phyloP scores from a whole-genome alignment of 768 basidiomycete species.

The Mycena galericulata region DNA sequence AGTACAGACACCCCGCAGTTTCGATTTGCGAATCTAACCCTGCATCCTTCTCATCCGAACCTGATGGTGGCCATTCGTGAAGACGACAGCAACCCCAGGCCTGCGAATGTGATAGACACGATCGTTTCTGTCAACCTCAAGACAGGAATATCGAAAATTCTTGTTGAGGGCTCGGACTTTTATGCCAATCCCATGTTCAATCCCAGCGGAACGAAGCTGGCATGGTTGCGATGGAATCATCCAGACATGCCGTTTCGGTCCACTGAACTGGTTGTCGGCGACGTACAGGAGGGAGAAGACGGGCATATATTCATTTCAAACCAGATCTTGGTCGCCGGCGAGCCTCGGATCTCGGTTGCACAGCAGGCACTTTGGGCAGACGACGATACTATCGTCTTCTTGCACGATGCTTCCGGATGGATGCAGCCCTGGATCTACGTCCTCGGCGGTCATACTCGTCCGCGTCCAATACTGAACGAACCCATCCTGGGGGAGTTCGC shows the following conservation, averaged over 20 bases:
- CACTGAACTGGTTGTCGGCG: constrained; percentile 12
- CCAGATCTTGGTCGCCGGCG: constrained; percentile 1
- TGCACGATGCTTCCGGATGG: constrained; percentile 17
- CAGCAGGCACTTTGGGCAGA: constrained; percentile 18
- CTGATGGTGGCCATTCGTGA: constrained; percentile 15
- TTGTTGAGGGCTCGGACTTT: constrained; percentile 12
- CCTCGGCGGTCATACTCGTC: background rate
- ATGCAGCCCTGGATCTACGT: constrained; percentile 21
- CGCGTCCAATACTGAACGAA: constrained; percentile 2
- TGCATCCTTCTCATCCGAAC: constrained; percentile 4
- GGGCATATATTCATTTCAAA: background rate
- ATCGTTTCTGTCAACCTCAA: constrained; percentile 9
- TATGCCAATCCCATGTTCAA: constrained; percentile 21
- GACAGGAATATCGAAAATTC: background rate
- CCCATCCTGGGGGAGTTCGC: constrained; percentile 12
- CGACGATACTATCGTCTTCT: constrained; percentile 9
- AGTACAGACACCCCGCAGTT: constrained; percentile 2
- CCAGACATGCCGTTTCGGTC: constrained; percentile 20
- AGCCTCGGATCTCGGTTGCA: constrained; percentile 3
- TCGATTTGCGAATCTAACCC: constrained; percentile 10
- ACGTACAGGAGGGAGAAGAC: background rate
- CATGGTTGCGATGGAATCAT: constrained; percentile 22
- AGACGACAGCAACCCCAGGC: background rate
- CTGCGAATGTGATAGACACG: constrained; percentile 6
- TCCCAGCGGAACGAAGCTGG: constrained; percentile 13